Base-by-base conservation (phyloP, 2,329 filamentous ascomycete species). In the Gyromitra esculenta region DNA sequence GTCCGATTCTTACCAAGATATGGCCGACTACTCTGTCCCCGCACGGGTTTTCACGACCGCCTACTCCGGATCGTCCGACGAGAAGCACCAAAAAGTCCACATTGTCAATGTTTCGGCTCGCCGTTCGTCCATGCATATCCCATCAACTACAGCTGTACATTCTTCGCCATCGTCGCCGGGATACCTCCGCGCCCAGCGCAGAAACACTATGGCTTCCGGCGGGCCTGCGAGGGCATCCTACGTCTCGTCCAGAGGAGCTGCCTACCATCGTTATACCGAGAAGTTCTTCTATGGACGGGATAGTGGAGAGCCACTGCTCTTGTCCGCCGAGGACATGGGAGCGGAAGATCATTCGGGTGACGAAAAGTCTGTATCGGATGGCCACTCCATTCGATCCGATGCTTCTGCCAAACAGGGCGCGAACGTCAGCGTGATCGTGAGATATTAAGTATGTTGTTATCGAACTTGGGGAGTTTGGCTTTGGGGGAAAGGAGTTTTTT, bases 281-380 rank as follows among this genome's bases (percentile, higher is more conserved):
- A 73, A 66, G 35, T 54, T 66, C 21, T 76, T 76, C 25, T 73
- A 76, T 39, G 73, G 73, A 11, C 48, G 73, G 18, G 21, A 76
- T 18, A 76, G 60, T 25, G 59, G 73, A 5, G 60, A 56, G 43
- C 68, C 69, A 18, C 63, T 76, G 4, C 9, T 76, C 3, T 54
- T 45, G 41, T 7, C 37, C 50, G 37, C 39, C 15, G 41, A 66
- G 31, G 31, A 65, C 35, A 70, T 56, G 64, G 37, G 52, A 15
- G 52, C 35, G 18, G 56, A 18, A 15, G 65, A 45, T 8, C 56
- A 60, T 6, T 63, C 67, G 1, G 45, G 45, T 0, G 69, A 59
- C 13, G 68, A 64, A 3, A 69, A 63, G 8, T 65, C 50, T 11
- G 37, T 37, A 1, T 71, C 50, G 5, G 59, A 64, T 52, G 25